phyloP scores from a whole-genome alignment of 176 grass and related monocot genomes.

The Themeda triandra region DNA sequence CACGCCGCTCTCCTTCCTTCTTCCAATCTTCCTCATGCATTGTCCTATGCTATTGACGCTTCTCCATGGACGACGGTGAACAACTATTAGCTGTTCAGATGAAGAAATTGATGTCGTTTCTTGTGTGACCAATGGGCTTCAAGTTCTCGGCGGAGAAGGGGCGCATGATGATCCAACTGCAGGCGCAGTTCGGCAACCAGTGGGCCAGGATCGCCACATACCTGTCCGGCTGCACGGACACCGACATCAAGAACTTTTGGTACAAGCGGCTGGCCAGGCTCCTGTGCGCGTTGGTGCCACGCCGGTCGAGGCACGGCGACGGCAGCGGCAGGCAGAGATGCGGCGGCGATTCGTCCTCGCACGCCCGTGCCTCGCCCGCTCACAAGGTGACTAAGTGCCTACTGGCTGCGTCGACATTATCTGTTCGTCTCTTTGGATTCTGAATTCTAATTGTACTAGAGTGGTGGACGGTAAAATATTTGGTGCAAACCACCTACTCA shows the following conservation, averaged over 20 bases:
- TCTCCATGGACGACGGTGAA: too few species aligned
- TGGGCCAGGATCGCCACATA: slow-evolving; percentile 53
- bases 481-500: too few species aligned
- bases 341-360: not conserved
- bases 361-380: too few species aligned
- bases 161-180: slow-evolving; percentile 38
- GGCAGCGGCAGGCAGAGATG: not conserved
- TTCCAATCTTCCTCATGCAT: not conserved
- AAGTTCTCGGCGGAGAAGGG: slow-evolving; percentile 48
- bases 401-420: too few species aligned
- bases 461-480: too few species aligned
- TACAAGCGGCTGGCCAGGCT: slow-evolving; percentile 49
- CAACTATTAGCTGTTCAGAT: too few species aligned
- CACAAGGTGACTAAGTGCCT: too few species aligned
- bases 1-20: not conserved
- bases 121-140: slow-evolving; percentile 6
- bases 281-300: not conserved
- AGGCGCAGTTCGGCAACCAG: slow-evolving; percentile 51
- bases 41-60: not conserved
- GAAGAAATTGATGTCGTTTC: not conserved
- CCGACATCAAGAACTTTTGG: slow-evolving; percentile 75
- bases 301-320: not conserved
- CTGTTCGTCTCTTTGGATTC: too few species aligned
- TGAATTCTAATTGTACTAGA: too few species aligned
- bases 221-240: slow-evolving; percentile 57